Evolutionary conservation across 805 yeast species (phyloP), one percentile per base, ranked within the genome.

Genomic region (Cyberlindnera nakhonratchasimensis): DNA sequence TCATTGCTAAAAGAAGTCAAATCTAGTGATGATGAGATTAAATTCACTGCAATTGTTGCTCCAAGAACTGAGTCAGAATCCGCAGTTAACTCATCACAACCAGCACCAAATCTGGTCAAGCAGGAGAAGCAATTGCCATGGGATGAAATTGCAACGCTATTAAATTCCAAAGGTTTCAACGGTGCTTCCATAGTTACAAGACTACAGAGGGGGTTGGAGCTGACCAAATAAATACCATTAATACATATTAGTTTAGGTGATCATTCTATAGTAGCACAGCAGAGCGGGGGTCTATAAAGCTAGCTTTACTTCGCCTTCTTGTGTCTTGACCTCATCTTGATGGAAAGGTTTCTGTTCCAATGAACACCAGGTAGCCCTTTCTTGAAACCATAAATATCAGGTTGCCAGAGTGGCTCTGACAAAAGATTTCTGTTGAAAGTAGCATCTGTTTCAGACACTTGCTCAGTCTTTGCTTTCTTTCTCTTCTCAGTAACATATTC

Each of bases 401-500:
- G 64, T 24, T 55, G 53, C 51, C 69, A 60, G 16, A 67, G 47
- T 4, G 64, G 57, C 29, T 62, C 69, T 31, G 53, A 43, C 19
- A 61, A 38, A 10, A 58, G 40, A 2, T 48, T 45, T 40, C 58
- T 55, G 37, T 54, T 59, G 34, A 53, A 53, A 14, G 60, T 50
- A 4, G 62, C 48, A 32, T 59, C 55, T 7, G 42, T 21, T 13
- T 57, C 61, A 13, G 50, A 51, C 3, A 45, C 25, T 28, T 46
- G 52, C 34, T 48, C 55, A 28, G 38, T 21, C 8, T 43, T 33
- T 8, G 47, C 39, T 32, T 39, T 37, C 37, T 64, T 57, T 40
- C 95, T 62, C 54, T 79, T 82, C 29, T 77, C 77, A 7, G 79
- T 68, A 12, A 91, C 97, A 61, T 82, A 90, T 52, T 77, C 77